Percentiles rank a stretch among this genome's conserved stretches.
phyloP scores from a whole-genome alignment of 257 asterid genomes.

The Thymus mandschuricus region DNA sequence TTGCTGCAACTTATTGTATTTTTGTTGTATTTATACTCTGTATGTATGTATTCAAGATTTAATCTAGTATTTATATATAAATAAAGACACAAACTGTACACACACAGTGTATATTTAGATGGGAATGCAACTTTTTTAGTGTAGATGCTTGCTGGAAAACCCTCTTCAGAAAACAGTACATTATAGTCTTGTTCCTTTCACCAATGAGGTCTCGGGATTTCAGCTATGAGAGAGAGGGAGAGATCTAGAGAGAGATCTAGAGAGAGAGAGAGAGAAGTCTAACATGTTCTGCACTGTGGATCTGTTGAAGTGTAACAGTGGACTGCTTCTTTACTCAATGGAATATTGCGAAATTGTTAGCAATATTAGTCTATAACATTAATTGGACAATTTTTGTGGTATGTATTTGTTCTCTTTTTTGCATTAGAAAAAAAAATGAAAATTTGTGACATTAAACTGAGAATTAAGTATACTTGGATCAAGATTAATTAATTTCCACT shows the following conservation, averaged over 20 bases:
- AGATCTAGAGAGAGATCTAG: slow-evolving; percentile 12
- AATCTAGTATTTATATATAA: too few relatives aligned
- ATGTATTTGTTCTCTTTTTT: not conserved
- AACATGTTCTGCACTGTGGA: slow-evolving; percentile 52
- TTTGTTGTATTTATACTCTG: not conserved
- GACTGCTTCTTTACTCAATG: slow-evolving; percentile 35
- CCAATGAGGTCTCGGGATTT: slow-evolving; percentile 58
- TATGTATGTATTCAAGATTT: too few relatives aligned
- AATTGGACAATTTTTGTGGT: not conserved
- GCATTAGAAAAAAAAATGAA: not conserved
- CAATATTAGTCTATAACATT: not conserved
- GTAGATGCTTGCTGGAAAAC: slow-evolving; percentile 7
- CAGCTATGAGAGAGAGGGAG: slow-evolving; percentile 39
- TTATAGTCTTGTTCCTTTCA: slow-evolving; percentile 51
- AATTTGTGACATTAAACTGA: too few relatives aligned
- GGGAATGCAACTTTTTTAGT: slow-evolving; percentile 27
- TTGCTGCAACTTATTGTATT: slow-evolving; percentile 34
- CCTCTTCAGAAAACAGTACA: slow-evolving; percentile 9
- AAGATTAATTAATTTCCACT: too few relatives aligned
- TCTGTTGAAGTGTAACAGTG: slow-evolving; percentile 58
- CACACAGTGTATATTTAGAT: not conserved
- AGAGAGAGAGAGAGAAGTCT: slow-evolving; percentile 32
- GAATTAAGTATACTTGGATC: too few relatives aligned
- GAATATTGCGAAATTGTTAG: slow-evolving; percentile 27
- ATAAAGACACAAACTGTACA: not conserved